These are phyloP conservation scores for Cryptococcus jaspeensis DNA, from an alignment of 1,284 basidiomycete species.

Conservation along the genomic window DNA sequence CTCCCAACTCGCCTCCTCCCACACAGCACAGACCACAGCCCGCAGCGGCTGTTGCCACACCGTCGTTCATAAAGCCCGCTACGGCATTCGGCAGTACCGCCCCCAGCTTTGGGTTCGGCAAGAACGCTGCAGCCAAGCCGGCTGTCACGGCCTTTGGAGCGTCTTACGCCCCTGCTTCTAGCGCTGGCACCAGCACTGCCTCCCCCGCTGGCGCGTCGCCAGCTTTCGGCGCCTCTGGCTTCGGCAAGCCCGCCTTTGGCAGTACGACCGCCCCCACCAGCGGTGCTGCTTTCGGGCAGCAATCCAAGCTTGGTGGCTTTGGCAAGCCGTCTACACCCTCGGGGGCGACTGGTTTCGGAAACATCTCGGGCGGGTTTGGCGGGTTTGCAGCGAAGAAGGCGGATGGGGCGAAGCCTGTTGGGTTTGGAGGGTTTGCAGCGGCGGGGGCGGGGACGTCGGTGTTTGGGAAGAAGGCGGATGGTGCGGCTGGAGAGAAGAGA, in stretches of 20 bases:
- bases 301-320: constrained; percentile 25
- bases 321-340: constrained; percentile 22
- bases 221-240: not conserved
- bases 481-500: not conserved
- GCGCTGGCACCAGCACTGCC: constrained; percentile 9
- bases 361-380: constrained; percentile 42
- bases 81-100: constrained; percentile 37
- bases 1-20: constrained; percentile 20
- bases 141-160: constrained; percentile 11
- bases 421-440: constrained; percentile 29
- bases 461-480: constrained; percentile 13
- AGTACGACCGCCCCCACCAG: constrained; percentile 15
- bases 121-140: constrained; percentile 9
- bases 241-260: constrained; percentile 15
- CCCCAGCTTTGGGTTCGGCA: constrained; percentile 32
- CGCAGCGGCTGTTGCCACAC: constrained; percentile 8
- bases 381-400: constrained; percentile 32
- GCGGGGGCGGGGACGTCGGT: constrained; percentile 10
- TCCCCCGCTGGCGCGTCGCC: constrained; percentile 16
- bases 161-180: constrained; percentile 1
- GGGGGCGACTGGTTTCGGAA: constrained; percentile 14
- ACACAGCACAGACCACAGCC: not conserved
- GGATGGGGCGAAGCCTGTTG: constrained; percentile 6
- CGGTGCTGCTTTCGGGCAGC: constrained; percentile 27
- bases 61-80: constrained; percentile 45